Base-by-base conservation (phyloP, 1,284 basidiomycete species). In the Inonotus hispidus region DNA sequence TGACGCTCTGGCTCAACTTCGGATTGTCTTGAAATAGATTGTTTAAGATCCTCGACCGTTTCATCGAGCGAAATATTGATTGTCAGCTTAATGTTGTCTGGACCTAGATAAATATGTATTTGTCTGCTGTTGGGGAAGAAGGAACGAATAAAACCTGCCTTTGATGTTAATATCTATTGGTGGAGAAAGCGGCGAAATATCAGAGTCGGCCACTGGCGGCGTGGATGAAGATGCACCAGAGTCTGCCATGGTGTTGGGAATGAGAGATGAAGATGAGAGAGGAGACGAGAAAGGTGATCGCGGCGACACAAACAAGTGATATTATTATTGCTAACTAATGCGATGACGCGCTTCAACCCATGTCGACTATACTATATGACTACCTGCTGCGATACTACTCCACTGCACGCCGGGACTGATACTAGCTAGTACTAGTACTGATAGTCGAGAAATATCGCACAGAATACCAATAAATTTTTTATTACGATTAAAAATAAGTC, bases 1-100 rank as follows among this genome's bases (percentile, higher is more conserved):
- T 95, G 93, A 58, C 91, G 77, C 58, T 90, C 90, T 32, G 90
- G 89, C 65, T 88, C 83, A n/a, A 94, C 91, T 68, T 93, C 87
- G 8, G 88, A 87, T 77, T 91, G 85, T 50, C 79, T 84, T 3
- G 92, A 87, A 73, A 96, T 92, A 37, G 87, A 85, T 65, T 87
- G 81, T 78, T 96, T 95, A 69, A 96, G 84, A 64, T 96, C 92
- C 52, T 80, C 75, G 41, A 95, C 92, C 0, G 86, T 89, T 77
- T 91, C 90, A 74, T 87, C 85, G 8, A 84, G 82, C 46, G 79
- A 74, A 69, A 95, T 94, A 21, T 84, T 79, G 65, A 96, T 89
- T 69, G 91, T 85, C 29, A 96, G 82, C 78, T 95, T 95, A 21
- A 43, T 43, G 73, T 95, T 93, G 70, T 84, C 91, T 1, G 93